Evolutionary conservation across 164 flowering plant genomes (phyloP), one percentile per base, ranked within the genome.

Genomic region (Berberis vulgaris): DNA sequence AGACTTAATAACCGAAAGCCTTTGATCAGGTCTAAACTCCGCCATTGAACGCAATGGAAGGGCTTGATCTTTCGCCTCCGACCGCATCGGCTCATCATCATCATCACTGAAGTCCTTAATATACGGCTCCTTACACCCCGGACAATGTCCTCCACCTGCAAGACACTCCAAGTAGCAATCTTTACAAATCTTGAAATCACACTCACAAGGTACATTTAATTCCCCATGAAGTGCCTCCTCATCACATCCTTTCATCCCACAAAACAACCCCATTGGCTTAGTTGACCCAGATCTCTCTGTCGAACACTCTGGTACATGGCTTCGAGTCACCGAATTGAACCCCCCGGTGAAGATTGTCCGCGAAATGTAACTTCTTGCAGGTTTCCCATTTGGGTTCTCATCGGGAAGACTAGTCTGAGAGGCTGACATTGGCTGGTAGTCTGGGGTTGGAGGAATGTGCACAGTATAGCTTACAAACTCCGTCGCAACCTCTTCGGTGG

Each of bases 401-500:
- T 73, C 79, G 3, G 71, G 60, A 59, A 74, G 72, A 71, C 86
- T 80, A 45, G 52, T 68, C 53, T 77, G 84, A 12, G 89, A 87
- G 5, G 71, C 60, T 0, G 79, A 68, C 43, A 84, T 8, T 8
- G 78, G 63, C 9, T 81, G 82, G 63, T 80, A 81, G 56, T 89
- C 98, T 0, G 98, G 96, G 1, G 96, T 92, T 3, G 88, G 84
- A 1, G 96, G 98, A 10, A 92, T 86, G 54, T 89, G 92, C 54
- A 92, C 96, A 0, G 96, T 87, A 73, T 92, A 92, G 2, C 71
- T 62, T 3, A 86, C 88, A 40, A 68, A 83, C 41, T 88, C 91
- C 0, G 87, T 60, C 49, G 47, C 77, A 13, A 69, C 46, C 40
- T 71, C 81, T 55, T 79, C 87, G 2, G 62, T 57, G 6, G 63